Conservation (phyloP, 768 basidiomycete species). For the Cystobasidium onofrii region DNA sequence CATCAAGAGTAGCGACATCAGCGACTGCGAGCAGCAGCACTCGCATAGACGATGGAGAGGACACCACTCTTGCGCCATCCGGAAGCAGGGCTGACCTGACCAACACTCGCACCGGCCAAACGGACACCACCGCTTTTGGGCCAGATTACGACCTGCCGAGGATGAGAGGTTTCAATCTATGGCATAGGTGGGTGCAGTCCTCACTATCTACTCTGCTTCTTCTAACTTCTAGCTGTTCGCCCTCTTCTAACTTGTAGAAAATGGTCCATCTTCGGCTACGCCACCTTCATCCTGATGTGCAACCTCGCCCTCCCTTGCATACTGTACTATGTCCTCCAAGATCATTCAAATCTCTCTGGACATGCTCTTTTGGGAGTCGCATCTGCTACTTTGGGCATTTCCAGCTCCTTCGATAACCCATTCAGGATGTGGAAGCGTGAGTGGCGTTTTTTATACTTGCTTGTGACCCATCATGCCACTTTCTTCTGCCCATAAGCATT, state of each 20-base stretch:
- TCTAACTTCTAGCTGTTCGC: no score
- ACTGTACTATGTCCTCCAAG: slow-evolving; percentile 36
- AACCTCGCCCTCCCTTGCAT: slow-evolving; percentile 35
- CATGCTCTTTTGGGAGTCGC: slow-evolving; percentile 37
- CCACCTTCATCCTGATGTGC: slow-evolving; percentile 17
- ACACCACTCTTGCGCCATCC: not conserved
- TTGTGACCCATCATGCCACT: no score
- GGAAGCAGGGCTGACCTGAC: not conserved
- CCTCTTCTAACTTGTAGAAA: slow-evolving; percentile 1
- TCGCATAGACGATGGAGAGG: not conserved
- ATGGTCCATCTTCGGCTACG: not conserved
- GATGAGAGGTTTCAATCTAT: slow-evolving; percentile 18
- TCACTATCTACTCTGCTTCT: no score
- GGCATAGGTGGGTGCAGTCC: slow-evolving; percentile 14
- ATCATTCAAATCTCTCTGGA: not conserved
- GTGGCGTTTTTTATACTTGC: no score
- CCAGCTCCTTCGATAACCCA: slow-evolving; percentile 41
- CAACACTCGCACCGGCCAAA: not conserved
- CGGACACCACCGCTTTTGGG: not conserved
- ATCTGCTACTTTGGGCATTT: slow-evolving; percentile 36
- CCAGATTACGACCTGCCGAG: slow-evolving; percentile 15
- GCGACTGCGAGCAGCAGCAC: not conserved
- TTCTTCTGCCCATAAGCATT: no score
- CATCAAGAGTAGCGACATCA: not conserved
- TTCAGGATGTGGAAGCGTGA: slow-evolving; percentile 40